Conservation (phyloP, 371 early-diverging fungal genomes). For the Mucor sp. region DNA sequence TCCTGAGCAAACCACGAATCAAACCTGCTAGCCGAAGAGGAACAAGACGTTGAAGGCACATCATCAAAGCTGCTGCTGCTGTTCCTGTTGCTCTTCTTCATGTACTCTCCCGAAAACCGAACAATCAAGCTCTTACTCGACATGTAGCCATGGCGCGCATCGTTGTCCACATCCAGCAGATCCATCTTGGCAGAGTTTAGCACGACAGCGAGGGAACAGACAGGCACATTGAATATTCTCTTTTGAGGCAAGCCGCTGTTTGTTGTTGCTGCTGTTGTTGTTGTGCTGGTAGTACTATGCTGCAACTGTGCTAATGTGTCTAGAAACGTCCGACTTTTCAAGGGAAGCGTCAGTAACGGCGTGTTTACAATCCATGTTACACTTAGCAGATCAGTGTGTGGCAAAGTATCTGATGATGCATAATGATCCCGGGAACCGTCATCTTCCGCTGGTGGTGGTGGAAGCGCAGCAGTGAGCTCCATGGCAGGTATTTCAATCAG, state of each 20-base stretch:
- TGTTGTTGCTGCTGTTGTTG: neutral
- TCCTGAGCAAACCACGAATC: slow-evolving; percentile 21
- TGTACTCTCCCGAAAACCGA: slow-evolving; percentile 15
- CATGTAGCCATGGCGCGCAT: neutral
- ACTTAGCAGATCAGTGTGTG: slow-evolving; percentile 1
- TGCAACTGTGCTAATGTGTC: neutral
- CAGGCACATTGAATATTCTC: neutral
- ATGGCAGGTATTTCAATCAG: neutral
- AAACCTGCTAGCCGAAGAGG: slow-evolving; percentile 1
- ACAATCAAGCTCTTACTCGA: slow-evolving; percentile 7
- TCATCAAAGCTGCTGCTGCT: neutral
- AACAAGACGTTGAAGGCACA: slow-evolving; percentile 7
- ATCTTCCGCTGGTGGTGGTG: neutral
- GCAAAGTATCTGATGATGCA: neutral
- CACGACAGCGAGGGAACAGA: slow-evolving; percentile 1
- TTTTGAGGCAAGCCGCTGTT: slow-evolving; percentile 2
- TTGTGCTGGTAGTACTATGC: neutral
- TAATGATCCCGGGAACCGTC: neutral
- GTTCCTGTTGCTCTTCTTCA: neutral
- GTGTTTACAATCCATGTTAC: slow-evolving; percentile 8
- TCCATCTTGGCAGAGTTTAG: slow-evolving; percentile 2
- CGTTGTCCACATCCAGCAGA: neutral
- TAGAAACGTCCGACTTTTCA: neutral
- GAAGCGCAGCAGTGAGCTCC: neutral
- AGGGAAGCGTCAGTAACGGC: neutral